Percentiles rank a stretch among this genome's conserved stretches.
These are phyloP conservation scores for Diutina scorzettiae DNA, from an alignment of 1,139 yeast species.

Conservation along the genomic window DNA sequence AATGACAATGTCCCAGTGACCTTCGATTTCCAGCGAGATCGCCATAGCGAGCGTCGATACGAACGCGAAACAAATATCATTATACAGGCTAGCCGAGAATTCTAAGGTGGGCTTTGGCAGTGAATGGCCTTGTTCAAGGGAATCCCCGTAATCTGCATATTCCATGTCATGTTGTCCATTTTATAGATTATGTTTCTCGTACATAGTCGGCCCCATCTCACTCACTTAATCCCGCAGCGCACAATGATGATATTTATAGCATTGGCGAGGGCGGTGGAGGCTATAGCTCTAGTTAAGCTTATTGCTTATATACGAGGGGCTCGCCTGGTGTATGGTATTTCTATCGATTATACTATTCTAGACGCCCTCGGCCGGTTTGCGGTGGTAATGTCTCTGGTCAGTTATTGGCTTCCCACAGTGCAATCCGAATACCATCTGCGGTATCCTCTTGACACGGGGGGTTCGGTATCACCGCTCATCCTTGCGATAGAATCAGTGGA, in stretches of 20 bases:
- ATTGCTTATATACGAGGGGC: not conserved
- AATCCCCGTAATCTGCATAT: too few relatives aligned
- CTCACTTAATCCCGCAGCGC: too few relatives aligned
- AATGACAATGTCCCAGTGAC: constrained; percentile 58
- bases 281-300: not conserved
- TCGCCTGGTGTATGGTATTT: not conserved
- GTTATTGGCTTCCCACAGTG: not conserved
- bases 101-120: too few relatives aligned
- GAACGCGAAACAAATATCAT: too few relatives aligned
- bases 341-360: not conserved
- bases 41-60: not conserved
- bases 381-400: not conserved
- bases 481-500: not conserved
- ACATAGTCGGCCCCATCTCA: too few relatives aligned
- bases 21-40: constrained; percentile 19
- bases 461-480: too few relatives aligned
- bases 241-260: too few relatives aligned
- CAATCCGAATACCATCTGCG: not conserved
- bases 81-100: too few relatives aligned
- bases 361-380: not conserved
- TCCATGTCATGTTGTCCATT: too few relatives aligned
- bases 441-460: not conserved
- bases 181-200: too few relatives aligned
- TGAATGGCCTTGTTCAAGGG: too few relatives aligned
- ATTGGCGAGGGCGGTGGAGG: not conserved